These are phyloP conservation scores for Suhomyces anneliseae DNA, from an alignment of 1,139 yeast genomes.

Conservation along the genomic window DNA sequence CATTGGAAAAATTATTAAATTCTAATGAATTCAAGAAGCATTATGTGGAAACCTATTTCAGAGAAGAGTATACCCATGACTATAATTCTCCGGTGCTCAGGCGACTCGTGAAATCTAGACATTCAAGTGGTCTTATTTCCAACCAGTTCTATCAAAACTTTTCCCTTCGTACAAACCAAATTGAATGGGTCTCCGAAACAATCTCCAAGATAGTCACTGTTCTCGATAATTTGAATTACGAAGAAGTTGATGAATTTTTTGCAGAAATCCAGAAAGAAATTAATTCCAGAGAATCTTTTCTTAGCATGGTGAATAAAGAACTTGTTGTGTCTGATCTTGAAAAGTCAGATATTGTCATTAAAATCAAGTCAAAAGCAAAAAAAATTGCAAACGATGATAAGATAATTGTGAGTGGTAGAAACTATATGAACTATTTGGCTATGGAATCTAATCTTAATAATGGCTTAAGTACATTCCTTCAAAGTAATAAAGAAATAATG, in stretches of 20 bases:
- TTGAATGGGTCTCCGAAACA: constrained; percentile 14
- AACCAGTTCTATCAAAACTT: constrained; percentile 25
- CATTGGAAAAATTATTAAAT: constrained; percentile 4
- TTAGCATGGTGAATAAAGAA: constrained; percentile 6
- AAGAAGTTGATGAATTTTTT: constrained; percentile 14
- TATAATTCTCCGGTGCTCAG: constrained; percentile 1
- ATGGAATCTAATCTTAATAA: constrained; percentile 11
- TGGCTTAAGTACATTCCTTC: constrained; percentile 16
- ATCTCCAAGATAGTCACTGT: constrained; percentile 13
- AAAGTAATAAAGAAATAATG: constrained; percentile 12
- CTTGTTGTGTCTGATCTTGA: neutral
- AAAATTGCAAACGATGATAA: neutral
- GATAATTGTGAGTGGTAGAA: constrained; percentile 9
- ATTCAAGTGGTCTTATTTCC: constrained; percentile 11
- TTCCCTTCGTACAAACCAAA: constrained; percentile 13
- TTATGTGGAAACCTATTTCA: constrained; percentile 19
- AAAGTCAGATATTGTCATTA: neutral
- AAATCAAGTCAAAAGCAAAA: neutral
- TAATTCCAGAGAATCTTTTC: constrained; percentile 7
- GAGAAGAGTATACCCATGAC: constrained; percentile 3
- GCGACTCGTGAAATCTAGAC: constrained; percentile 12
- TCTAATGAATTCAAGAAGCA: constrained; percentile 18
- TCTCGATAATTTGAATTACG: constrained; percentile 16
- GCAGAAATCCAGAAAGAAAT: constrained; percentile 4
- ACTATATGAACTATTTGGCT: constrained; percentile 10